phyloP scores from a whole-genome alignment of 768 basidiomycete genomes.

The Tubosaeta sp. region DNA sequence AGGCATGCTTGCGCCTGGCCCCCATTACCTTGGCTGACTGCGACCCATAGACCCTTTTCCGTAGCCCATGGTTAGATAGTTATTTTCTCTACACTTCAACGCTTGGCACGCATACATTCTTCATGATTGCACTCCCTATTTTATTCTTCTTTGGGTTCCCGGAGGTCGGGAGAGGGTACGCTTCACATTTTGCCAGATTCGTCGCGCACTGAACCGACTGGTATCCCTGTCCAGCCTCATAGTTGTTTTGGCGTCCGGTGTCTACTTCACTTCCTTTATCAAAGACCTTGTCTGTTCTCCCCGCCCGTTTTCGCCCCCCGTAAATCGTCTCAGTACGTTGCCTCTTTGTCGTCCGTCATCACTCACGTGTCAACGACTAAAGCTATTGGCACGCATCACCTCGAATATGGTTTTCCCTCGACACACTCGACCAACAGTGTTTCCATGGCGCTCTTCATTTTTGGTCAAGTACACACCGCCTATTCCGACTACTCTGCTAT shows the following conservation, averaged over 20 bases:
- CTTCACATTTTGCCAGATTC: background rate
- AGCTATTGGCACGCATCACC: constrained; percentile 77
- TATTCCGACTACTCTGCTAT: constrained; percentile 36
- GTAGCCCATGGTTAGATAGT: constrained; percentile 63
- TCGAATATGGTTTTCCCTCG: constrained; percentile 94
- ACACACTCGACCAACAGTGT: constrained; percentile 92
- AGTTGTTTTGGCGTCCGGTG: constrained; percentile 68
- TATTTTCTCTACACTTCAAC: constrained; percentile 84
- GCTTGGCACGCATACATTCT: constrained; percentile 86
- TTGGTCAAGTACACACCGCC: constrained; percentile 52
- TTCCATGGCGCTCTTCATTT: constrained; percentile 84
- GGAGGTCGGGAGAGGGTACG: constrained; percentile 70
- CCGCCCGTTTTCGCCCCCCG: constrained; percentile 85
- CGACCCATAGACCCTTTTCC: constrained; percentile 43
- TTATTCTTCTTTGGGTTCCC: constrained; percentile 86
- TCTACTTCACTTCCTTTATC: constrained; percentile 80
- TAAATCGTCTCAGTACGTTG: constrained; percentile 79
- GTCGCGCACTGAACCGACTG: background rate
- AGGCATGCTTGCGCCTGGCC: constrained; percentile 44
- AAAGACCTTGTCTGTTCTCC: constrained; percentile 92
- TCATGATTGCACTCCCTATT: constrained; percentile 83
- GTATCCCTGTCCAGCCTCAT: constrained; percentile 46
- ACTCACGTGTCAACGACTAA: background rate
- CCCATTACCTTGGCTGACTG: constrained; percentile 7
- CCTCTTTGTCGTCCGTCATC: background rate